These are phyloP conservation scores for Nicotiana obtusifolia DNA, from an alignment of 257 asterid genomes.

Conservation along the genomic window DNA sequence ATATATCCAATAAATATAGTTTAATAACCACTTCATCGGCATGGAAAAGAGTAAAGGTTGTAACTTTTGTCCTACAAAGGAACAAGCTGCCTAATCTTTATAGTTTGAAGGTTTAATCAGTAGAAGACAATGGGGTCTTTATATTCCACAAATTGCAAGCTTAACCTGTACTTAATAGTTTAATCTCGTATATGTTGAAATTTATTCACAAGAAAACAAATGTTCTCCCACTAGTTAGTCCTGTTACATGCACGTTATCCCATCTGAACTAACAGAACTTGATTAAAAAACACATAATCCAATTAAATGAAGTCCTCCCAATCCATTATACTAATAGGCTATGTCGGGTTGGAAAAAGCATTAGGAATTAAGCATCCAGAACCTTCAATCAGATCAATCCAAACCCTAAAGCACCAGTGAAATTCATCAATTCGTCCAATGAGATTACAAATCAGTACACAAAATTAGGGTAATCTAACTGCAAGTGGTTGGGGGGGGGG, in stretches of 20 bases:
- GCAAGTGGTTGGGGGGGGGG: too few species aligned
- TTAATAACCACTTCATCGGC: not conserved
- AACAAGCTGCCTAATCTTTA: not conserved
- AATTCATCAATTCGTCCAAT: not conserved
- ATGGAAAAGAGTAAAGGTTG: not conserved
- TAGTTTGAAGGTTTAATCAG: not conserved
- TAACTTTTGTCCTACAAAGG: not conserved
- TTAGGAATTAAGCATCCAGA: not conserved
- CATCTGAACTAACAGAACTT: not conserved
- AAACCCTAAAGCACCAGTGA: not conserved
- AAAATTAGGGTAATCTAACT: not conserved
- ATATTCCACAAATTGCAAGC: not conserved
- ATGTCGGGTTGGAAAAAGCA: not conserved
- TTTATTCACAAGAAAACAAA: not conserved
- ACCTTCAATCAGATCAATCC: not conserved
- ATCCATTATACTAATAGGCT: not conserved
- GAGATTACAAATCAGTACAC: not conserved
- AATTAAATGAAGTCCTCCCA: not conserved
- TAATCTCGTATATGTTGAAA: not conserved
- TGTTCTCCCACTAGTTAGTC: not conserved
- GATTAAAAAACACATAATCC: too few species aligned
- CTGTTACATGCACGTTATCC: not conserved
- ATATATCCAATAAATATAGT: not conserved
- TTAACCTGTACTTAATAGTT: not conserved
- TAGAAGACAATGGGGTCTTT: not conserved